phyloP scores from a whole-genome alignment of 805 yeast species.

The Pichia membranifaciens region DNA sequence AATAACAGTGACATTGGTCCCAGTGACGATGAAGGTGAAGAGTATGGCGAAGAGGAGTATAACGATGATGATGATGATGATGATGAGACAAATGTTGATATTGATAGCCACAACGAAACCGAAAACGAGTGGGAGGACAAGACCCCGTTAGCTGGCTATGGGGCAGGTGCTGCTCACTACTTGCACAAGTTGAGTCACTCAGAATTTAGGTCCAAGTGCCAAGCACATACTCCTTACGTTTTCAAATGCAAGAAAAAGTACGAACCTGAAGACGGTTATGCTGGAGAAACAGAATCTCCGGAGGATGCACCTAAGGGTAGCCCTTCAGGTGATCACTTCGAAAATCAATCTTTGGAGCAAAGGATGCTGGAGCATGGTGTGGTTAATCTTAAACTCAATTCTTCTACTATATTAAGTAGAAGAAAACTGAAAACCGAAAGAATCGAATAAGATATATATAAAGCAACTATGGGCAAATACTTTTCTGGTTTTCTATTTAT shows the following conservation, averaged over 20 bases:
- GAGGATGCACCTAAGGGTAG: neutral
- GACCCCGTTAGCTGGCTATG: conserved; percentile 7
- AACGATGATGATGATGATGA: conserved; percentile 2
- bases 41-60: conserved; percentile 11
- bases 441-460: neutral
- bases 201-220: conserved; percentile 10
- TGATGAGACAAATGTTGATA: conserved; percentile 2
- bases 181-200: neutral
- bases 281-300: neutral
- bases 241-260: conserved; percentile 3
- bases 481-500: neutral
- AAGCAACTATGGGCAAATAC: no score
- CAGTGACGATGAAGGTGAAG: conserved; percentile 6
- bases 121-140: conserved; percentile 15
- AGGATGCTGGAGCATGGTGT: conserved; percentile 8
- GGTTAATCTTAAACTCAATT: conserved; percentile 55
- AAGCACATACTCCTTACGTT: conserved; percentile 18
- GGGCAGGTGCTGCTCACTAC: neutral
- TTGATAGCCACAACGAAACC: conserved; percentile 8
- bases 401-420: conserved; percentile 57
- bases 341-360: conserved; percentile 20
- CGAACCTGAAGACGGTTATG: conserved; percentile 1
- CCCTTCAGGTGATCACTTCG: neutral
- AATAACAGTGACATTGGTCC: no score
- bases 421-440: conserved; percentile 31